A percentile compares a stretch with the other conserved stretches of the same genome.
Evolutionary conservation across 805 yeast species (phyloP).

Genomic region (Wickerhamomyces sydowiorum): DNA sequence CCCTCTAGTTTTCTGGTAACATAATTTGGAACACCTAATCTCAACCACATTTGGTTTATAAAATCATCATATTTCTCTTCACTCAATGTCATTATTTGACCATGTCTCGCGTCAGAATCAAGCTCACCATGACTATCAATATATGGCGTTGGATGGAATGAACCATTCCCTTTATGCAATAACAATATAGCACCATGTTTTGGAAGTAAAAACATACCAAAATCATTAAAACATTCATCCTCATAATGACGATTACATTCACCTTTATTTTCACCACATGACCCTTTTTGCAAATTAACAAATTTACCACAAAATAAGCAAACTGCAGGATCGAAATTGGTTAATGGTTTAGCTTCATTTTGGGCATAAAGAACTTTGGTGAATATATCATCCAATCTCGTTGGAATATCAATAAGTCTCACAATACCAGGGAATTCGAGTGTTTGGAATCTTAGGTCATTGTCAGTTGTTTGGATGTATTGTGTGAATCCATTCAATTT

Average conservation of each 20-base stretch:
- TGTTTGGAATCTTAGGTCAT: slow-evolving; percentile 13
- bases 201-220: slow-evolving; percentile 71
- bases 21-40: slow-evolving; percentile 68
- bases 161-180: slow-evolving; percentile 70
- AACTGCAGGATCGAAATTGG: slow-evolving; percentile 68
- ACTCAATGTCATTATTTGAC: slow-evolving; percentile 66
- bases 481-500: slow-evolving; percentile 13
- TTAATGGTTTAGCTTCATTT: slow-evolving; percentile 31
- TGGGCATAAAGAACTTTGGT: slow-evolving; percentile 48
- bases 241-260: slow-evolving; percentile 72
- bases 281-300: slow-evolving; percentile 59
- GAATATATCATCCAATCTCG: slow-evolving; percentile 61
- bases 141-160: slow-evolving; percentile 81
- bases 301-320: slow-evolving; percentile 78
- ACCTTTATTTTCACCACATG: slow-evolving; percentile 54
- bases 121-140: slow-evolving; percentile 82
- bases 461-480: slow-evolving; percentile 17
- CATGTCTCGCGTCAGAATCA: slow-evolving; percentile 66
- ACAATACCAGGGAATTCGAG: slow-evolving; percentile 59
- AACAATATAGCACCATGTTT: slow-evolving; percentile 60
- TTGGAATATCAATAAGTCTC: slow-evolving; percentile 47
- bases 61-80: slow-evolving; percentile 58
- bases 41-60: slow-evolving; percentile 65
- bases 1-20: slow-evolving; percentile 79
- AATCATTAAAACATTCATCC: slow-evolving; percentile 56